Conservation (phyloP, 495 filamentous ascomycete genomes). For the Barbatosphaeria neglecta region DNA sequence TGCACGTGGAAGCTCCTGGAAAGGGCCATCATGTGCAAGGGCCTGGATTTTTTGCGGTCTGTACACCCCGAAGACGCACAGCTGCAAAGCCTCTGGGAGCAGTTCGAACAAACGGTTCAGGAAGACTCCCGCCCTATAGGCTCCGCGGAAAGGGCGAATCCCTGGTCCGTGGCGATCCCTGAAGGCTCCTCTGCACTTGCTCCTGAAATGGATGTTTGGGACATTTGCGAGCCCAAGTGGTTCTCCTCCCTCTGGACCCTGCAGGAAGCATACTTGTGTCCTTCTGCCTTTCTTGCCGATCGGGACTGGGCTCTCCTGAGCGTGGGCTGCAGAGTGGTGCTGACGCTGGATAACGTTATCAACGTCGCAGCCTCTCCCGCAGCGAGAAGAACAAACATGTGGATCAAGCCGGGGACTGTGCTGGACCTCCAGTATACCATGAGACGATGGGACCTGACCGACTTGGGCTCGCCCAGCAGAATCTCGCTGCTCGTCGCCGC, state of each 20-base stretch:
- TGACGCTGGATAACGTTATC: not conserved
- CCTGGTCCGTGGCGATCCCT: not conserved
- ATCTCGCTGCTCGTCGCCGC: not conserved
- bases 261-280: not conserved
- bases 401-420: not conserved
- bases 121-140: not conserved
- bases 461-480: not conserved
- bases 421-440: not conserved
- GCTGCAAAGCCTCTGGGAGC: not conserved
- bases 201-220: not conserved
- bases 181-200: no score
- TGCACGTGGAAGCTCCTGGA: not conserved
- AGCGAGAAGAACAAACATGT: not conserved
- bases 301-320: not conserved
- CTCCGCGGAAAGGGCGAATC: not conserved
- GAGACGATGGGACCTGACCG: not conserved
- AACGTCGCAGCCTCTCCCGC: not conserved
- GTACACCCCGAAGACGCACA: not conserved
- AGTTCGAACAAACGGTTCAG: not conserved
- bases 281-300: not conserved
- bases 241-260: not conserved
- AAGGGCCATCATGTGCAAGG: not conserved
- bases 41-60: not conserved
- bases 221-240: not conserved
- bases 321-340: not conserved